Evolutionary conservation across 495 filamentous ascomycete species (phyloP).

Genomic region (Platismatia glauca): DNA sequence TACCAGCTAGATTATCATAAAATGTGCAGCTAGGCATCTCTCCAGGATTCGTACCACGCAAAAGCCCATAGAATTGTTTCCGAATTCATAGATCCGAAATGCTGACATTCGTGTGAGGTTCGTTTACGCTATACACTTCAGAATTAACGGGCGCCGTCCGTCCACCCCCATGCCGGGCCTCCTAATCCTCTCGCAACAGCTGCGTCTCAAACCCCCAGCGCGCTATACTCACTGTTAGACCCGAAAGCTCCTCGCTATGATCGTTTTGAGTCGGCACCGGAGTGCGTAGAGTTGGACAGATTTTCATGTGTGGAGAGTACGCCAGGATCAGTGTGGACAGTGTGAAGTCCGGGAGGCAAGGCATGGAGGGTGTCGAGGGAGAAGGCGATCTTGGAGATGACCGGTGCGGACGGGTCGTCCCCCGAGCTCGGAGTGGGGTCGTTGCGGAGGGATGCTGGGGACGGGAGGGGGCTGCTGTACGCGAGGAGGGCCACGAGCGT

Average conservation of each 20-base stretch:
- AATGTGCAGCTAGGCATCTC: not conserved
- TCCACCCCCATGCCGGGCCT: not conserved
- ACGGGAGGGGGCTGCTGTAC: not conserved
- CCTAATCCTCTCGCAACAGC: not conserved
- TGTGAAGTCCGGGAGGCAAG: not conserved
- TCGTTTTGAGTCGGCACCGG: not conserved
- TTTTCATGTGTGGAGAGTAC: not conserved
- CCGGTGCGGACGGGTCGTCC: not conserved
- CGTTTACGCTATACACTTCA: too few species aligned
- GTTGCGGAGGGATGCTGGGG: not conserved
- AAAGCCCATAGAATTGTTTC: not conserved
- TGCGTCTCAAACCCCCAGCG: not conserved
- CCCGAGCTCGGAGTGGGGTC: not conserved
- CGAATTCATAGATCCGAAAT: not conserved
- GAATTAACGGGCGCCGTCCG: not conserved
- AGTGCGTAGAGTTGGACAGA: not conserved
- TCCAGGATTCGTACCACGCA: not conserved
- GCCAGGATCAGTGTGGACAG: not conserved
- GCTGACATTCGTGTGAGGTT: not conserved
- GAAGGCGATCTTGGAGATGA: not conserved
- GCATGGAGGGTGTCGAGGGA: not conserved
- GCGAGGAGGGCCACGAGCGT: not conserved
- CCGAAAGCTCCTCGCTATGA: not conserved
- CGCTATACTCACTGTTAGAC: not conserved
- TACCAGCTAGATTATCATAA: not conserved